Percentiles rank a stretch among this genome's conserved stretches.
Evolutionary conservation across 2,329 filamentous ascomycete genomes (phyloP).

Genomic region (Huntiella abstrusa): DNA sequence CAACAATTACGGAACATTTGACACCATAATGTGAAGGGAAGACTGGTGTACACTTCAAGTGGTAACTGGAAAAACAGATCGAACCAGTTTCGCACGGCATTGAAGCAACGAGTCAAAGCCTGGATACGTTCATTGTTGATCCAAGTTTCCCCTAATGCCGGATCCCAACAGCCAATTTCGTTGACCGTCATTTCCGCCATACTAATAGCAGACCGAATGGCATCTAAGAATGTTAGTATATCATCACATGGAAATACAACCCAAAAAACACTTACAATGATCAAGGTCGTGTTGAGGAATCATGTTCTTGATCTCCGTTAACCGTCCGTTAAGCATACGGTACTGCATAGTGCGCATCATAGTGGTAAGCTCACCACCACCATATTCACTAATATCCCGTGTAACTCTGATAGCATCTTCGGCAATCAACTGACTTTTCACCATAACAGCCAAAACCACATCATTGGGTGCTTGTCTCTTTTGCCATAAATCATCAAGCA

Average conservation of each 20-base stretch:
- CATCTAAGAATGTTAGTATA: constrained; percentile 2
- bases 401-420: constrained; percentile 7
- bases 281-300: background rate
- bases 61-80: constrained; percentile 6
- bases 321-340: constrained; percentile 6
- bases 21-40: constrained; percentile 10
- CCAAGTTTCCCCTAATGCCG: constrained; percentile 1
- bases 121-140: constrained; percentile 8
- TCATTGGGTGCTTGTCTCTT: constrained; percentile 12
- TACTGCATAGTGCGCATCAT: constrained; percentile 9
- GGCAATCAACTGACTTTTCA: constrained; percentile 7
- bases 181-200: constrained; percentile 9
- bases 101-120: constrained; percentile 8
- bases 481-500: constrained; percentile 22
- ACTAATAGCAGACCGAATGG: constrained; percentile 2
- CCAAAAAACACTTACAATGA: constrained; percentile 6
- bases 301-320: constrained; percentile 6
- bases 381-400: constrained; percentile 5
- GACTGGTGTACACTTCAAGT: constrained; percentile 2
- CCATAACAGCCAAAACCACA: constrained; percentile 4
- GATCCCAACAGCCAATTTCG: constrained; percentile 9
- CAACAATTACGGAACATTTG: constrained; percentile 10
- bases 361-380: background rate
- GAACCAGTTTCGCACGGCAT: constrained; percentile 5
- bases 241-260: background rate